A percentile compares a stretch with the other conserved stretches of the same genome.
Conservation (phyloP, 2,329 filamentous ascomycete genomes). For the Lachnellula willkommii region DNA sequence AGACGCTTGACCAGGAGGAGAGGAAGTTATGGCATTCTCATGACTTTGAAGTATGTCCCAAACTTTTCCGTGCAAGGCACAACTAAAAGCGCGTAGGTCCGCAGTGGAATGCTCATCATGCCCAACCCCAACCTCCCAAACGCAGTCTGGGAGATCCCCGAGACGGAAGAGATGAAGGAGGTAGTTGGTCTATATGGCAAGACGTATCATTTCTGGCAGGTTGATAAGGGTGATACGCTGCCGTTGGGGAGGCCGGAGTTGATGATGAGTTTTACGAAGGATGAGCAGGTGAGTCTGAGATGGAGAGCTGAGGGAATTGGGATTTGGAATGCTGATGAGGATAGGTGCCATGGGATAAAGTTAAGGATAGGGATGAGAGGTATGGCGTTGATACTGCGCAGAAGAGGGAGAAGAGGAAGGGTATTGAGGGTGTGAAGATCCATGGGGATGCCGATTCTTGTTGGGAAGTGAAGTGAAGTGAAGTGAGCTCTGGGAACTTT, state of each 20-base stretch:
- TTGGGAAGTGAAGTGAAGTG: conserved; percentile 35
- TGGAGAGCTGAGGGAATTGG: neutral
- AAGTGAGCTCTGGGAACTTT: neutral
- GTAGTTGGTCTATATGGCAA: conserved; percentile 75
- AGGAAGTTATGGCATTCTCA: conserved; percentile 72
- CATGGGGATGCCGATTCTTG: conserved; percentile 43
- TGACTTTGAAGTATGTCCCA: conserved; percentile 56
- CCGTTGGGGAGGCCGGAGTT: conserved; percentile 57
- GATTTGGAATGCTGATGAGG: conserved; percentile 27
- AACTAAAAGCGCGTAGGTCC: conserved; percentile 6
- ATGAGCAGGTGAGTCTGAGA: conserved; percentile 40
- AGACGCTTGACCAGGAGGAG: conserved; percentile 60
- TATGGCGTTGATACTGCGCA: conserved; percentile 46
- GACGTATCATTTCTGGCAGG: conserved; percentile 81
- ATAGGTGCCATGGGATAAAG: conserved; percentile 28
- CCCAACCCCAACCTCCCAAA: conserved; percentile 54
- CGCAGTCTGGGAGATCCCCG: conserved; percentile 66
- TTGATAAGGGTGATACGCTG: conserved; percentile 63
- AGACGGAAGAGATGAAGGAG: conserved; percentile 75
- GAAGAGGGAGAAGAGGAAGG: conserved; percentile 48
- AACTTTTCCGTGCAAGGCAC: neutral
- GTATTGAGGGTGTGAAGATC: conserved; percentile 44
- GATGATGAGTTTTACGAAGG: conserved; percentile 56
- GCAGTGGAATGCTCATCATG: conserved; percentile 69
- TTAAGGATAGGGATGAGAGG: conserved; percentile 48